Evolutionary conservation across 2,329 filamentous ascomycete species (phyloP), one percentile per base, ranked within the genome.

Genomic region (Parafenestella ontariensis): DNA sequence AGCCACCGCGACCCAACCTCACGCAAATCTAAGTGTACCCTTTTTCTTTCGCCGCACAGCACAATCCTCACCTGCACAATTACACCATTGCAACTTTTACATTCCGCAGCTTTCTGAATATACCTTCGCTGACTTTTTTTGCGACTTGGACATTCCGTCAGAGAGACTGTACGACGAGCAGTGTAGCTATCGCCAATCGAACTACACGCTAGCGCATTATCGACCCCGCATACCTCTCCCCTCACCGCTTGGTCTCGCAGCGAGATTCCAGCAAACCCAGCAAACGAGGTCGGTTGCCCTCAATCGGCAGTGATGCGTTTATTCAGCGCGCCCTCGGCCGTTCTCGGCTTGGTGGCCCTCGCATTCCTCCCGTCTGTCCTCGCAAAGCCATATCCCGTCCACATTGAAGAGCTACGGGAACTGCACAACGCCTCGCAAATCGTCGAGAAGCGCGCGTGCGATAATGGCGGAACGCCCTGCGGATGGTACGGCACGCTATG

Each of bases 271-370:
- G 9, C 28, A 26, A 29, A 49, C n/a, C 37, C 8, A 18, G 18
- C 41, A 42, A 53, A 43, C 50, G 50, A 34, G 49, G 28, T 40
- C 26, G 43, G 49, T 51, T 46, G 49, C 46, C 52, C 46, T 47
- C 49, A 37, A 44, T 31, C 56, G 29, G 29, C 46, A 36, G 54
- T 58, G 53, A 73, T 74, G 71, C 62, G 69, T 52, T 55, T 68
- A 28, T 62, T 70, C 54, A 56, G 50, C 95, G 76, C 78, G 96
- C 94, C 59, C 90, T 85, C 49, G 91, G 96, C 67, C 91, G 64
- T 88, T 79, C 36, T 70, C 54, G 66, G 63, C 49, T 59, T 73
- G 46, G 76, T 77, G 39, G 82, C 77, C 13, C 34, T 70, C 42
- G 52, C 79, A 40, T 78, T 10, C 82, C 82, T 52, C 83, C 78